Evolutionary conservation across 2,329 filamentous ascomycete genomes (phyloP).

Genomic region (Seiridium cupressi): DNA sequence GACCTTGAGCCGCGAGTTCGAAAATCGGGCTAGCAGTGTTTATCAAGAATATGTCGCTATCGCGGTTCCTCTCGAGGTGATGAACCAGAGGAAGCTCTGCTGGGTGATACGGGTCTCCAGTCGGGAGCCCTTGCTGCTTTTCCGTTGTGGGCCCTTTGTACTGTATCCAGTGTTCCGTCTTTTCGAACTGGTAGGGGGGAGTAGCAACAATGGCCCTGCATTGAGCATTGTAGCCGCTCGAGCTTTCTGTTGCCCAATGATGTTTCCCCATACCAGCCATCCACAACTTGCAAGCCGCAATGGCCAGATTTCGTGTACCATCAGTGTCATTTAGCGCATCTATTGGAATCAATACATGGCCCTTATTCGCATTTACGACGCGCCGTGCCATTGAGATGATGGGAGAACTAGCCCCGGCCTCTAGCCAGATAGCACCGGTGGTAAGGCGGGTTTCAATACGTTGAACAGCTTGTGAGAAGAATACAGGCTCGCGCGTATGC

Average conservation of each 20-base stretch:
- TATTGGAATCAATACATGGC: slow-evolving; percentile 1
- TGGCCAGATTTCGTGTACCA: not conserved
- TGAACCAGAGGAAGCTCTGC: not conserved
- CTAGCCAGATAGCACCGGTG: slow-evolving; percentile 24
- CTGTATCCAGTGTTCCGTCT: not conserved
- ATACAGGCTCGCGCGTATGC: slow-evolving; percentile 27
- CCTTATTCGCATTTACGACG: not conserved
- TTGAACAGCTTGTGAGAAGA: slow-evolving; percentile 23
- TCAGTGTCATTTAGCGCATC: not conserved
- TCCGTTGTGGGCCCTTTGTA: not conserved
- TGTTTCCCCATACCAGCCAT: not conserved
- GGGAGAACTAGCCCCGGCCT: slow-evolving; percentile 27
- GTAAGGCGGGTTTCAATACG: slow-evolving; percentile 18
- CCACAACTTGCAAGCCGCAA: not conserved
- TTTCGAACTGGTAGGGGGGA: not conserved
- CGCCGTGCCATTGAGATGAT: slow-evolving; percentile 16
- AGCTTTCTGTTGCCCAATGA: not conserved
- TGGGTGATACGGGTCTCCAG: not conserved
- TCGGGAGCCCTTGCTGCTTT: not conserved
- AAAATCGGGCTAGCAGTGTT: not conserved
- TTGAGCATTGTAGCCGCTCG: not conserved
- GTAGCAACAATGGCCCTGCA: not conserved
- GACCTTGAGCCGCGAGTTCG: not conserved
- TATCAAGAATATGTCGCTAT: not conserved
- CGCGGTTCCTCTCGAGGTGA: not conserved